Evolutionary conservation across 2,329 filamentous ascomycete genomes (phyloP).

Genomic region (Biscogniauxia marginata): DNA sequence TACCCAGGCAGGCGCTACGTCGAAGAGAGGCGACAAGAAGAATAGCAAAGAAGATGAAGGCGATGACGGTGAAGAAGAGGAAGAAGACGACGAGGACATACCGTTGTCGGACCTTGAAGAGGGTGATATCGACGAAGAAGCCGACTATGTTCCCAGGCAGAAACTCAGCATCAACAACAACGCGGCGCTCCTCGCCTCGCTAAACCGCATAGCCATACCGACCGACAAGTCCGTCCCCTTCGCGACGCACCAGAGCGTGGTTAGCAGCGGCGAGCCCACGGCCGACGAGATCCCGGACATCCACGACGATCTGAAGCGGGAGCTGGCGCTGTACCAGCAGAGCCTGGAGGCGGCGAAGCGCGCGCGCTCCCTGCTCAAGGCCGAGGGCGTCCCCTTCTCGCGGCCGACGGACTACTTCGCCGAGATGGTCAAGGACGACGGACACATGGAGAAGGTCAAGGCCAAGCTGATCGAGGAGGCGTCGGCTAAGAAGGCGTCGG

Average conservation of each 20-base stretch:
- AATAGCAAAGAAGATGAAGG: slow-evolving; percentile 42
- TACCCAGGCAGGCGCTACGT: slow-evolving; percentile 31
- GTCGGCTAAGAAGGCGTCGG: slow-evolving; percentile 84
- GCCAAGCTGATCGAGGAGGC: slow-evolving; percentile 90
- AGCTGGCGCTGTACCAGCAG: slow-evolving; percentile 91
- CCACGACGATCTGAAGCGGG: slow-evolving; percentile 87
- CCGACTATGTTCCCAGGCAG: slow-evolving; percentile 85
- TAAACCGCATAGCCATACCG: slow-evolving; percentile 75
- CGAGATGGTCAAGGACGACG: slow-evolving; percentile 98
- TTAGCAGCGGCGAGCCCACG: slow-evolving; percentile 61
- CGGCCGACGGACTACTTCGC: slow-evolving; percentile 95
- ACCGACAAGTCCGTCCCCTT: slow-evolving; percentile 70
- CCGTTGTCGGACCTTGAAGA: slow-evolving; percentile 65
- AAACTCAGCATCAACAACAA: slow-evolving; percentile 98
- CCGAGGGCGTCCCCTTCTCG: slow-evolving; percentile 82
- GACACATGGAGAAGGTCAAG: slow-evolving; percentile 97
- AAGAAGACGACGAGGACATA: slow-evolving; percentile 43
- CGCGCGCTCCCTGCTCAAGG: slow-evolving; percentile 72
- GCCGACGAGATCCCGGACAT: slow-evolving; percentile 71
- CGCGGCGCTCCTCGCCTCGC: slow-evolving; percentile 73
- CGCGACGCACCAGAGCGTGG: slow-evolving; percentile 76
- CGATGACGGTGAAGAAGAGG: slow-evolving; percentile 53
- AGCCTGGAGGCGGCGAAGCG: slow-evolving; percentile 74
- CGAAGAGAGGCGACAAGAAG: slow-evolving; percentile 31
- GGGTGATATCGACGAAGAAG: slow-evolving; percentile 55